Base-by-base conservation (phyloP, 1,139 yeast species). In the Pneumocystis canis region DNA sequence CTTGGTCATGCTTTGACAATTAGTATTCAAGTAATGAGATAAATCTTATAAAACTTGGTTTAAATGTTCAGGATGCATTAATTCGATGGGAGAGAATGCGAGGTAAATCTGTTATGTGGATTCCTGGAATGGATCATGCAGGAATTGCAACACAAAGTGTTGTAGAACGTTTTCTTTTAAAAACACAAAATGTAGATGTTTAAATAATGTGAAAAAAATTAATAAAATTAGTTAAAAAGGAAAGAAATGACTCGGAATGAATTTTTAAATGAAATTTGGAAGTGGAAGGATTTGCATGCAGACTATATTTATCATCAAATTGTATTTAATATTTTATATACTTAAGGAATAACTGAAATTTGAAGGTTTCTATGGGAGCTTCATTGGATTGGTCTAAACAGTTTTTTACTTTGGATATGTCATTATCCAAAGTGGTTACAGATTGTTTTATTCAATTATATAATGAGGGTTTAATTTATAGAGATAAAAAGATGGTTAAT, bases 61-160 rank as follows among this genome's bases (percentile, higher is more conserved):
- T 59, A 59, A 57, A 47, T 11, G n/a, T 30, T 2, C 20, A 57
- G 59, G 66, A 64, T 41, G 64, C 66, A 6, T 54, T 62, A 32
- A 57, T 58, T 16, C 61, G 66, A 1, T 64, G 59, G 39, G 61
- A 58, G 33, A 35, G 59, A n/a, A 56, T 25, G 58, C 14, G 37
- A 33, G 66, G 66, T 14, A 31, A 61, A 25, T 20, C 57, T 16
- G 66, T 64, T 14, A 30, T 20, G 16, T 64, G 65, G 63, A 57
- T 59, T 9, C 66, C 66, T 25, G 66, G 66, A 16, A 61, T 37
- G n/a, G 66, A 64, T 59, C 66, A 64, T 61, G 66, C 66, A 11
- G 66, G 66, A 5, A 64, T 64, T 32, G 66, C 66, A 5, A 64
- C 66, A 2, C 66, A 64, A 33, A 61, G 62, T n/a, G 62, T 63